Conservation (phyloP, 2,329 filamentous ascomycete species). For the Ceratocystis destructans region DNA sequence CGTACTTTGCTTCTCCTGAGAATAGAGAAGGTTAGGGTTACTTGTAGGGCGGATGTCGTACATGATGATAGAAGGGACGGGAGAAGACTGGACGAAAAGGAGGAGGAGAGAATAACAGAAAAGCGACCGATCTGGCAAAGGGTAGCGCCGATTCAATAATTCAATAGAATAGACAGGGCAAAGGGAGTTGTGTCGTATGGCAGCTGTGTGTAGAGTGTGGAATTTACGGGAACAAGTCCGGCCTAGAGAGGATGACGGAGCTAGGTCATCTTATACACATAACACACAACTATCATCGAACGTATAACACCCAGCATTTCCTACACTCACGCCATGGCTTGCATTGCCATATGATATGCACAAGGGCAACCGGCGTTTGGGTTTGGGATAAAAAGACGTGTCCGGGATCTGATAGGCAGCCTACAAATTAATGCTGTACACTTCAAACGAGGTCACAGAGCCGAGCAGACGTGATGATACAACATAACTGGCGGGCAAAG, state of each 20-base stretch:
- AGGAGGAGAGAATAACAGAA: background rate
- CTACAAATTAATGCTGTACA: background rate
- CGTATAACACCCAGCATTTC: background rate
- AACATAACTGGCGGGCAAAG: background rate
- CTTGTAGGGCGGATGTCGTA: background rate
- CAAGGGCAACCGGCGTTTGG: background rate
- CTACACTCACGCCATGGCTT: background rate
- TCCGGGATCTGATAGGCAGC: background rate
- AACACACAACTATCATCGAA: background rate
- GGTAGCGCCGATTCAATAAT: background rate
- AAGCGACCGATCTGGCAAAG: background rate
- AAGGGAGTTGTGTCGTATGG: too few relatives aligned
- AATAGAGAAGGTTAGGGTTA: background rate
- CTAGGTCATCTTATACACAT: background rate
- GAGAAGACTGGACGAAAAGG: background rate
- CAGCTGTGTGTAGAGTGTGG: background rate
- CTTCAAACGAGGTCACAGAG: background rate
- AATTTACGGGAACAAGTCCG: background rate
- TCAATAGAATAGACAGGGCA: background rate
- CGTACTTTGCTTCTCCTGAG: too few relatives aligned
- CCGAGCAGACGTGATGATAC: background rate
- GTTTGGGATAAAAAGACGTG: background rate
- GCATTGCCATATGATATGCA: background rate
- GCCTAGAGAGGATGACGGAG: background rate
- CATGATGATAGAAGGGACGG: background rate